A percentile compares a stretch with the other conserved stretches of the same genome.
These are phyloP conservation scores for Cystofilobasidium bisporidii DNA, from an alignment of 768 basidiomycete species.

Conservation along the genomic window DNA sequence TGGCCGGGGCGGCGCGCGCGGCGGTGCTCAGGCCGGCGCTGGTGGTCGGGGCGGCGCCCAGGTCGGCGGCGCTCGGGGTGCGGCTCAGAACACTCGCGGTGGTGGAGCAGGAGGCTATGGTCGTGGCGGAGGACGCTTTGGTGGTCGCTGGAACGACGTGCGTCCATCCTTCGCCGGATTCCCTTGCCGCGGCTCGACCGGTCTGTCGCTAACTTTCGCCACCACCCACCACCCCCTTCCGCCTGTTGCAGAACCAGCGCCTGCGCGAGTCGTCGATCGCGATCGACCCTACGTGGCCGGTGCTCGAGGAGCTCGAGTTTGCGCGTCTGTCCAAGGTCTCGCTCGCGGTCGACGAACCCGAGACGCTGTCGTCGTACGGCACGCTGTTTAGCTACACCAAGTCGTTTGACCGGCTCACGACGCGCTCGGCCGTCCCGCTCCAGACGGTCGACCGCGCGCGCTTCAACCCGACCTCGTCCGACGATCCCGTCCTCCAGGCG, in stretches of 20 bases:
- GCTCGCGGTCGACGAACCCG: conserved; percentile 86
- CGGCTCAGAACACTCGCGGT: conserved; percentile 72
- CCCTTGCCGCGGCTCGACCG: not conserved
- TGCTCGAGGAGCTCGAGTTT: conserved; percentile 96
- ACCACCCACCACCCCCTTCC: not conserved
- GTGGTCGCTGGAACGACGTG: conserved; percentile 7
- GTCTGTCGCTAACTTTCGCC: not conserved
- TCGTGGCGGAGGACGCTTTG: conserved; percentile 36
- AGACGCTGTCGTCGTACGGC: conserved; percentile 85
- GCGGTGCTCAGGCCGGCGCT: conserved; percentile 41
- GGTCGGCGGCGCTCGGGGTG: conserved; percentile 48
- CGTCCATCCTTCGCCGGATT: too few relatives aligned
- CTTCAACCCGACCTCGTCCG: conserved; percentile 95
- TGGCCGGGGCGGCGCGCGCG: conserved; percentile 39
- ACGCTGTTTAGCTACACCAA: conserved; percentile 89
- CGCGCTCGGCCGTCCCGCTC: conserved; percentile 80
- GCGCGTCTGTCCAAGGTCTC: conserved; percentile 79
- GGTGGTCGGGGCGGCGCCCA: conserved; percentile 30
- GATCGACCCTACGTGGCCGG: conserved; percentile 83
- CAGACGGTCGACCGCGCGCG: conserved; percentile 89
- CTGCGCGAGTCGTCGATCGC: conserved; percentile 85
- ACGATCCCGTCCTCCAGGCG: conserved; percentile 92
- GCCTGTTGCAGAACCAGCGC: conserved; percentile 41
- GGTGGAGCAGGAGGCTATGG: conserved; percentile 50
- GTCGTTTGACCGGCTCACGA: conserved; percentile 86